Evolutionary conservation across 192 early-diverging fungal species (phyloP).

Genomic region (Coemansia sp.): DNA sequence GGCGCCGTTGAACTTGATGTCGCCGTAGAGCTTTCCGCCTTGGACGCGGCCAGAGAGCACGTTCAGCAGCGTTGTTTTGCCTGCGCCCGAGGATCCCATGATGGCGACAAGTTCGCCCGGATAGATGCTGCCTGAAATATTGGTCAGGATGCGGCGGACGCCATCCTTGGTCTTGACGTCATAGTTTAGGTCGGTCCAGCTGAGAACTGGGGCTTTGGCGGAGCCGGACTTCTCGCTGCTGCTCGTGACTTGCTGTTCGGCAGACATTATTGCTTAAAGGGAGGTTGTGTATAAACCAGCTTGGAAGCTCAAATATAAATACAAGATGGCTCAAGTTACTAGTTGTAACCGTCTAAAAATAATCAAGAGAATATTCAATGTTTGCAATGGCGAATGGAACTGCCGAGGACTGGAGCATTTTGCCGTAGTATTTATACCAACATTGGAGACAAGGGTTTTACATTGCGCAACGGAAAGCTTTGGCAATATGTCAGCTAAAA

Average conservation of each 20-base stretch:
- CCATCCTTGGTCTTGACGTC: conserved; percentile 28
- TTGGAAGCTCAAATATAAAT: background rate
- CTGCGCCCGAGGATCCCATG: conserved; percentile 92
- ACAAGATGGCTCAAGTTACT: background rate
- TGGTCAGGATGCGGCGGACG: conserved; percentile 58
- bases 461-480: no score
- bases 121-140: conserved; percentile 68
- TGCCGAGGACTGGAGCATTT: no score
- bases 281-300: background rate
- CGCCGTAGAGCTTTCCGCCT: conserved; percentile 59
- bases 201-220: conserved; percentile 25
- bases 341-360: no score
- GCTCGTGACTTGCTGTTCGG: background rate
- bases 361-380: background rate
- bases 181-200: conserved; percentile 21
- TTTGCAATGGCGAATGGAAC: no score
- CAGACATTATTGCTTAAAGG: background rate
- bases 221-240: background rate
- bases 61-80: conserved; percentile 84
- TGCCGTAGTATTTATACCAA: no score
- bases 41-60: conserved; percentile 67
- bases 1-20: conserved; percentile 57
- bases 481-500: background rate
- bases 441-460: no score
- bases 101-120: conserved; percentile 81